Percentiles rank a stretch among this genome's conserved stretches.
These are phyloP conservation scores for Auricularia sp. DNA, from an alignment of 768 basidiomycete genomes.

Conservation along the genomic window DNA sequence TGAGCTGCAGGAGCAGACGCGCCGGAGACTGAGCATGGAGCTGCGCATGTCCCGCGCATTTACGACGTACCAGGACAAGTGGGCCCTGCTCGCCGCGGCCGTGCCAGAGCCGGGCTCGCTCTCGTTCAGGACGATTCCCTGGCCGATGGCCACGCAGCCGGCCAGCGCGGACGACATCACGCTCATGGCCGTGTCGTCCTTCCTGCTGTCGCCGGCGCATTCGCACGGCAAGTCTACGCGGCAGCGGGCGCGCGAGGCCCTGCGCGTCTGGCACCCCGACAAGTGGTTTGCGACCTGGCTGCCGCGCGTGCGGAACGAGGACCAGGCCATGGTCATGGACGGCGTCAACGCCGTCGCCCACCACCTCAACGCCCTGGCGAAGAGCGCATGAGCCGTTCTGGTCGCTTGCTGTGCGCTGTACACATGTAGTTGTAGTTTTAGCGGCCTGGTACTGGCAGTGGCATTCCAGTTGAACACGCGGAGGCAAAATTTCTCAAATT, in stretches of 20 bases:
- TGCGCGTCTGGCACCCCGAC: slow-evolving; percentile 77
- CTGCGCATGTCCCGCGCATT: neutral
- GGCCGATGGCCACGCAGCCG: slow-evolving; percentile 50
- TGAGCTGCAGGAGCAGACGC: neutral
- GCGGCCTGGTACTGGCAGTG: too few species aligned
- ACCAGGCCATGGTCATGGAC: neutral
- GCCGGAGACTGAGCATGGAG: neutral
- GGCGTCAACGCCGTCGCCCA: slow-evolving; percentile 5
- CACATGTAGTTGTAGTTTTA: too few species aligned
- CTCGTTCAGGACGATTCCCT: slow-evolving; percentile 56
- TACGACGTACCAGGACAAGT: neutral
- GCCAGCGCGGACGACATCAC: slow-evolving; percentile 39
- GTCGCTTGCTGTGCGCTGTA: too few species aligned
- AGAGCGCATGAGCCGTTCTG: neutral
- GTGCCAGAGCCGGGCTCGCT: slow-evolving; percentile 19
- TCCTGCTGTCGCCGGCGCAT: slow-evolving; percentile 58
- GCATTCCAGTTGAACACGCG: too few species aligned
- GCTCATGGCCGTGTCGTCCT: slow-evolving; percentile 41
- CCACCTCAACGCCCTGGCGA: slow-evolving; percentile 5
- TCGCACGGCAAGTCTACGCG: slow-evolving; percentile 48
- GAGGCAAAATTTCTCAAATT: too few species aligned
- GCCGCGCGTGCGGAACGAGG: neutral
- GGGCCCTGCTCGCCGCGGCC: neutral
- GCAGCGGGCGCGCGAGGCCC: slow-evolving; percentile 55
- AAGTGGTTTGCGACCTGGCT: slow-evolving; percentile 26